Evolutionary conservation across 2,329 filamentous ascomycete genomes (phyloP), one percentile per base, ranked within the genome.

Genomic region (Sporothrix inflata): DNA sequence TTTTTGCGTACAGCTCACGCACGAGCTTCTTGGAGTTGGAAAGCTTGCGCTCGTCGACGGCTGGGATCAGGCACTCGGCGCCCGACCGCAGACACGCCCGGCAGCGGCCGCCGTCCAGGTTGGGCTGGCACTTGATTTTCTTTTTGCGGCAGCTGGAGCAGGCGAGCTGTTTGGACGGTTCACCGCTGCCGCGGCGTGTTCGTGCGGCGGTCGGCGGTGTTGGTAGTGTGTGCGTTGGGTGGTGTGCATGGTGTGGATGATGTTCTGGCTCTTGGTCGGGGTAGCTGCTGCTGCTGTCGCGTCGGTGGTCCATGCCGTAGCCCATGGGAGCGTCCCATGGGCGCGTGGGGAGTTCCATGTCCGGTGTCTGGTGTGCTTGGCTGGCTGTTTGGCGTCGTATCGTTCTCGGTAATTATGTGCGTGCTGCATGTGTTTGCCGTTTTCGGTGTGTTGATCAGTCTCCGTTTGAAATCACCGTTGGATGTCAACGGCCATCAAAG

Each of bases 1-100:
- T 72, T 11, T 55, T 57, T 4, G 67, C 70, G 24, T 70, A 70
- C 19, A 74, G 73, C 24, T 71, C 72, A 0, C 70, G 57, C 19
- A 74, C 70, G 1, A 72, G 67, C 42, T 72, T 72, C 19, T 70
- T 72, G 16, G 51, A 65, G 61, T 71, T 72, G 42, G 73, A 63
- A 11, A 72, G 45, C 63, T 68, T 72, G 38, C 71, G 66, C 27
- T 74, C 70, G 34, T 72, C 70, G 40, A 72, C 51, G 8, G 67
- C 53, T 3, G 73, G 70, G 2, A 71, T 53, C 9, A 70, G 6
- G 38, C 67, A 72, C 61, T 70, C 73, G 14, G 53, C 11, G 11
- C 68, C 60, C 1, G 45, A 47, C 34, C 63, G 21, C 4, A 40
- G 16, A 38, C 72, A 74, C 1, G 51, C 47, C 8, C 45, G 57